Conservation (phyloP, 2,329 filamentous ascomycete species). For the Helicocarpus griseus region DNA sequence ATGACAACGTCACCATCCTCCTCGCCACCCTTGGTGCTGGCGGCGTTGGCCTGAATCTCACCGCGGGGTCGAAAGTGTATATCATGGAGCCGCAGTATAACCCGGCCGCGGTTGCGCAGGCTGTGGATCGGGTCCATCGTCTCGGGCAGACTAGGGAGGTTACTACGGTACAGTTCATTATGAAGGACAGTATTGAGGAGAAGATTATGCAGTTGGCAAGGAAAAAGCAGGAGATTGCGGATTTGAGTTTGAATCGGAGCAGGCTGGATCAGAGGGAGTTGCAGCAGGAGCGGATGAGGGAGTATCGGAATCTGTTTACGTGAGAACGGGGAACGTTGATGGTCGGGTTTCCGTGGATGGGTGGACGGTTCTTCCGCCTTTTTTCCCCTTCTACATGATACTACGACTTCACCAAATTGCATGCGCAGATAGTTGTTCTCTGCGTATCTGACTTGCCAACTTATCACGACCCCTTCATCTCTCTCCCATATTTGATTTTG, state of each 20-base stretch:
- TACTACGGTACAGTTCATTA: conserved; percentile 78
- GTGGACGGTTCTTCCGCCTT: too few species aligned
- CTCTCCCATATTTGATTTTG: too few species aligned
- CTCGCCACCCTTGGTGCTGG: conserved; percentile 88
- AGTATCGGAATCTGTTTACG: conserved; percentile 50
- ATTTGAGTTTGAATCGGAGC: conserved; percentile 67
- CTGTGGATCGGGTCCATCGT: conserved; percentile 84
- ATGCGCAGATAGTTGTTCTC: too few species aligned
- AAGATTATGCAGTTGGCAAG: conserved; percentile 83
- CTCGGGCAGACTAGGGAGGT: conserved; percentile 85
- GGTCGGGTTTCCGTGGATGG: too few species aligned
- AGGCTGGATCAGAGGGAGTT: conserved; percentile 51
- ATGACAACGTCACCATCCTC: conserved; percentile 64
- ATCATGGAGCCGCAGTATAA: conserved; percentile 99
- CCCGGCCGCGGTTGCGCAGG: conserved; percentile 87
- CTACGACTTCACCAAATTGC: too few species aligned
- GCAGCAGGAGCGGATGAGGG: conserved; percentile 54
- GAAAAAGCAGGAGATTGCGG: conserved; percentile 86
- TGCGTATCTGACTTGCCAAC: too few species aligned
- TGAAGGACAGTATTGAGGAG: conserved; percentile 84
- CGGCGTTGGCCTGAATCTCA: conserved; percentile 84
- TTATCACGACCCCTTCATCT: too few species aligned
- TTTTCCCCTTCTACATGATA: too few species aligned
- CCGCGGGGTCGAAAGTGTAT: conserved; percentile 74
- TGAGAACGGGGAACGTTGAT: conserved; percentile 13